Evolutionary conservation across 148 eudicot species (phyloP).

Genomic region (Silene latifolia): DNA sequence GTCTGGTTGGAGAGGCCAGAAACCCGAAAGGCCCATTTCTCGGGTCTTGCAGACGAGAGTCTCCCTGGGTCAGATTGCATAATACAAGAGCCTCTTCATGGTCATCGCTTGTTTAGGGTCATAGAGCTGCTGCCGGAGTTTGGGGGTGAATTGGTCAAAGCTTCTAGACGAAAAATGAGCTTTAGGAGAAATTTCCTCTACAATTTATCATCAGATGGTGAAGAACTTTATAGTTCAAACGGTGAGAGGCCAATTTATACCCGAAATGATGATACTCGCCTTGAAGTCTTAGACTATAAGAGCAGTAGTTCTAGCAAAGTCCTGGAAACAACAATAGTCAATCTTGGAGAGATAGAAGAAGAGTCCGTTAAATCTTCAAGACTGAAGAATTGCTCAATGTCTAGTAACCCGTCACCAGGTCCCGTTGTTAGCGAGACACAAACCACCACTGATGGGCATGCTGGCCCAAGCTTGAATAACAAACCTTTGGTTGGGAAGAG

Average conservation of each 20-base stretch:
- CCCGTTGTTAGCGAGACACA: not conserved
- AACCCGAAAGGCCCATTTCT: conserved; percentile 30
- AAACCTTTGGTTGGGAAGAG: conserved; percentile 23
- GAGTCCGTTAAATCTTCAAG: too few species aligned
- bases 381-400: not conserved
- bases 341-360: too few species aligned
- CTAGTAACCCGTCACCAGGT: not conserved
- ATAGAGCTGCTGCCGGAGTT: conserved; percentile 73
- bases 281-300: too few species aligned
- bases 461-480: conserved; percentile 8
- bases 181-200: not conserved
- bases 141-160: conserved; percentile 33
- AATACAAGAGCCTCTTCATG: conserved; percentile 72
- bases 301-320: too few species aligned
- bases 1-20: conserved; percentile 67
- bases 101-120: conserved; percentile 48
- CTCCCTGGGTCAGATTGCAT: conserved; percentile 53
- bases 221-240: conserved; percentile 8
- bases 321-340: too few species aligned
- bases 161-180: not conserved
- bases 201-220: conserved; percentile 1
- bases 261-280: too few species aligned
- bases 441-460: not conserved
- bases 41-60: conserved; percentile 42
- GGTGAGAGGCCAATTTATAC: not conserved